A percentile compares a stretch with the other conserved stretches of the same genome.
phyloP scores from a whole-genome alignment of 148 eudicot species.

The Nepenthes gracilis region DNA sequence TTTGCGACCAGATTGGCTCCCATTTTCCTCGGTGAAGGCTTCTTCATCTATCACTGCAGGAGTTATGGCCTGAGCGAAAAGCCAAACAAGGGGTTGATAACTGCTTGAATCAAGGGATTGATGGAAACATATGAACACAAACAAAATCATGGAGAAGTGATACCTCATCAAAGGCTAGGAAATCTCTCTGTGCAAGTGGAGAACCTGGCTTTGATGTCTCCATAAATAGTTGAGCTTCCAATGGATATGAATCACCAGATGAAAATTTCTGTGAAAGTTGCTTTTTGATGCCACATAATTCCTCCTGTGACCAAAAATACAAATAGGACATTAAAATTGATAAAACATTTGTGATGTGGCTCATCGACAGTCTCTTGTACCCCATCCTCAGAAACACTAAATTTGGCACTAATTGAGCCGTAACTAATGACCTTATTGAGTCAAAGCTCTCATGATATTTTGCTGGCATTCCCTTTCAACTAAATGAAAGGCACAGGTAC shows the following conservation, averaged over 20 bases:
- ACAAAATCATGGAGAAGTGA: neutral
- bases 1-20: constrained; percentile 63
- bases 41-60: constrained; percentile 46
- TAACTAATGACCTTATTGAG: no score
- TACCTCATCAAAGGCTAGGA: constrained; percentile 58
- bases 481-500: no score
- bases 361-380: no score
- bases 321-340: neutral
- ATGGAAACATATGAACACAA: constrained; percentile 1
- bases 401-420: no score
- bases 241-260: constrained; percentile 66
- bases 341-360: no score
- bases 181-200: constrained; percentile 45
- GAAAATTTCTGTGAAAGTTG: constrained; percentile 63
- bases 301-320: constrained; percentile 31
- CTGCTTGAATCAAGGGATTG: neutral
- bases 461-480: no score
- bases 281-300: constrained; percentile 37
- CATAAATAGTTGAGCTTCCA: constrained; percentile 59
- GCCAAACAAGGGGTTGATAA: neutral
- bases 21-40: constrained; percentile 43
- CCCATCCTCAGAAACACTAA: no score
- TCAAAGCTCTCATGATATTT: no score
- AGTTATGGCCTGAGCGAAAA: constrained; percentile 26
- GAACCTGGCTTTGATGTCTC: constrained; percentile 71